These are phyloP conservation scores for Penicillium herquei DNA, from an alignment of 495 filamentous ascomycete species.

Conservation along the genomic window DNA sequence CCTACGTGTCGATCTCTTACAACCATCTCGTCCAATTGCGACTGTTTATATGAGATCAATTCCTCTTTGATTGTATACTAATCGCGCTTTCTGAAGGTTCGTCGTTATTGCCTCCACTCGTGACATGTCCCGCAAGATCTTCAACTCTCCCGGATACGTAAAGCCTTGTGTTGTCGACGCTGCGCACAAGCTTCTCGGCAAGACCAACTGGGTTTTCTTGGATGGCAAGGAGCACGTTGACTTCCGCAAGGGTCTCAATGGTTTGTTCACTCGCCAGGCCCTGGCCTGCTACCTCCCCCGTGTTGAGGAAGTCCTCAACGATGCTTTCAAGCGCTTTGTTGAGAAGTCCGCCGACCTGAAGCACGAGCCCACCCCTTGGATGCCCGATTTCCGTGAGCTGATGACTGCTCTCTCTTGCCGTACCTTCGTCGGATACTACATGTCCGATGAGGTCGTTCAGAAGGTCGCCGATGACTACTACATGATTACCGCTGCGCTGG, in stretches of 20 bases:
- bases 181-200: constrained; percentile 89
- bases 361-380: constrained; percentile 77
- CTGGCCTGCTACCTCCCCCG: constrained; percentile 87
- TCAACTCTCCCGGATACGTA: constrained; percentile 90
- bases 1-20: not conserved
- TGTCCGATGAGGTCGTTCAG: constrained; percentile 82
- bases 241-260: constrained; percentile 94
- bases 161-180: constrained; percentile 97
- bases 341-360: constrained; percentile 64
- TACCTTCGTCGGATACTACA: constrained; percentile 96
- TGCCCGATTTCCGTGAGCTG: constrained; percentile 90
- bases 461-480: constrained; percentile 98
- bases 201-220: constrained; percentile 95
- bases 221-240: constrained; percentile 95
- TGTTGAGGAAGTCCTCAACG: constrained; percentile 87
- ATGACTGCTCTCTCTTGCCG: constrained; percentile 94
- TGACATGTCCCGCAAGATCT: constrained; percentile 94
- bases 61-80: not conserved
- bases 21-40: too few species aligned
- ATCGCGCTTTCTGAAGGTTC: constrained; percentile 59
- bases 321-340: constrained; percentile 78
- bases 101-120: constrained; percentile 95
- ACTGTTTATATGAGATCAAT: not conserved
- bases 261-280: constrained; percentile 87
- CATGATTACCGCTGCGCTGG: constrained; percentile 89